phyloP scores from a whole-genome alignment of 306 rosid genomes.

The Acacia melanoxylon region DNA sequence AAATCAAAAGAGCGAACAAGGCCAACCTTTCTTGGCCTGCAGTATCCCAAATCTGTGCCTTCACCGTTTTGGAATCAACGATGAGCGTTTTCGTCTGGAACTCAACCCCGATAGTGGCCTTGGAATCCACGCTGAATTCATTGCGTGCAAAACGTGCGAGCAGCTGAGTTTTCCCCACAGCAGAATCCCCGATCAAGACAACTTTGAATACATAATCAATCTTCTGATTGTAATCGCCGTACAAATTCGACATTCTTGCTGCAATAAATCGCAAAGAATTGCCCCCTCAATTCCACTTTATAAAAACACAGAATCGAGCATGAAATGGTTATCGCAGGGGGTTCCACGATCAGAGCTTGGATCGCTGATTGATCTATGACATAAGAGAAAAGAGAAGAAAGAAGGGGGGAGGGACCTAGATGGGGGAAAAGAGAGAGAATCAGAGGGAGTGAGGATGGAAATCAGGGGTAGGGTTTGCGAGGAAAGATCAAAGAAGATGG shows the following conservation, averaged over 20 bases:
- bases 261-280: not conserved
- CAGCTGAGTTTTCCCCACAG: slow-evolving; percentile 91
- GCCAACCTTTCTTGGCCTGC: slow-evolving; percentile 95
- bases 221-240: slow-evolving; percentile 78
- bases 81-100: slow-evolving; percentile 88
- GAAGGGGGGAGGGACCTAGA: not conserved
- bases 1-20: not conserved
- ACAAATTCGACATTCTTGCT: slow-evolving; percentile 69
- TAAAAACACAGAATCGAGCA: slow-evolving; percentile 6
- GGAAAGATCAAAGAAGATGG: slow-evolving; percentile 16
- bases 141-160: slow-evolving; percentile 81
- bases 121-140: slow-evolving; percentile 75
- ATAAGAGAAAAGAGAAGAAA: not conserved
- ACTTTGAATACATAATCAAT: slow-evolving; percentile 95
- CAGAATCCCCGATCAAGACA: slow-evolving; percentile 91
- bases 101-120: slow-evolving; percentile 95
- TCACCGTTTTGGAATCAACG: slow-evolving; percentile 73
- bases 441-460: not conserved
- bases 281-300: slow-evolving; percentile 23
- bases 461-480: slow-evolving; percentile 30
- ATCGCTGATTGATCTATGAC: not conserved
- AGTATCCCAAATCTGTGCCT: slow-evolving; percentile 96
- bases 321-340: not conserved
- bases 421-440: not conserved
- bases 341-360: not conserved